Percentiles rank a stretch among this genome's conserved stretches.
These are phyloP conservation scores for Dactylellina cionopaga DNA, from an alignment of 2,329 filamentous ascomycete genomes.

Conservation along the genomic window DNA sequence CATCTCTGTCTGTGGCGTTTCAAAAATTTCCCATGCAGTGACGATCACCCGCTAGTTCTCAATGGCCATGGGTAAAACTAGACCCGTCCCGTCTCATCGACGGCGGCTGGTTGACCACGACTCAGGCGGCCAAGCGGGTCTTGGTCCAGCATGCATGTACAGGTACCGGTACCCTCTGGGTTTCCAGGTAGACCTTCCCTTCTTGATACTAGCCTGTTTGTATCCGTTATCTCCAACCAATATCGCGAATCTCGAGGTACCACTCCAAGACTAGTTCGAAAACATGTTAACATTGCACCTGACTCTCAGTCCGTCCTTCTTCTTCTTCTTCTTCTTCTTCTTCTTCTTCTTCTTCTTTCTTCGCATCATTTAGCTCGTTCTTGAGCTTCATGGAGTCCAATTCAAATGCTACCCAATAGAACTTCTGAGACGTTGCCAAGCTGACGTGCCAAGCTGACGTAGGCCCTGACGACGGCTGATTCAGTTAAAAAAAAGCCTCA, in stretches of 20 bases:
- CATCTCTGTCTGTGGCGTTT: slow-evolving; percentile 31
- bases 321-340: too few species aligned
- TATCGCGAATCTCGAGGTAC: slow-evolving; percentile 23
- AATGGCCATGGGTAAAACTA: too few species aligned
- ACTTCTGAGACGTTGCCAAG: slow-evolving; percentile 37
- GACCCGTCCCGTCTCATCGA: too few species aligned
- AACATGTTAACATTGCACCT: too few species aligned
- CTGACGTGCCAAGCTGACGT: slow-evolving; percentile 40
- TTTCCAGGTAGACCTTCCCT: not conserved
- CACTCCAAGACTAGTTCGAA: too few species aligned
- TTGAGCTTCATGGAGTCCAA: slow-evolving; percentile 21
- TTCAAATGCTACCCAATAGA: slow-evolving; percentile 7
- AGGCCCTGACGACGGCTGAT: slow-evolving; percentile 2
- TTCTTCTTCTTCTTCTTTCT: too few species aligned
- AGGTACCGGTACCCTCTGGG: slow-evolving; percentile 1
- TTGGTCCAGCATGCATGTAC: too few species aligned
- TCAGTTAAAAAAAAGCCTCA: slow-evolving; percentile 26
- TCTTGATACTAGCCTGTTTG: slow-evolving; percentile 12
- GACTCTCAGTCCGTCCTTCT: too few species aligned
- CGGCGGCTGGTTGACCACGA: too few species aligned
- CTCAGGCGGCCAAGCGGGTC: too few species aligned
- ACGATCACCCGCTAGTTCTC: slow-evolving; percentile 52
- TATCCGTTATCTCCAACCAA: not conserved
- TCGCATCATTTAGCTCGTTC: not conserved
- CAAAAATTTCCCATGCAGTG: slow-evolving; percentile 39